Evolutionary conservation across 2,329 filamentous ascomycete species (phyloP), one percentile per base, ranked within the genome.

Genomic region (Colletotrichum sp.): DNA sequence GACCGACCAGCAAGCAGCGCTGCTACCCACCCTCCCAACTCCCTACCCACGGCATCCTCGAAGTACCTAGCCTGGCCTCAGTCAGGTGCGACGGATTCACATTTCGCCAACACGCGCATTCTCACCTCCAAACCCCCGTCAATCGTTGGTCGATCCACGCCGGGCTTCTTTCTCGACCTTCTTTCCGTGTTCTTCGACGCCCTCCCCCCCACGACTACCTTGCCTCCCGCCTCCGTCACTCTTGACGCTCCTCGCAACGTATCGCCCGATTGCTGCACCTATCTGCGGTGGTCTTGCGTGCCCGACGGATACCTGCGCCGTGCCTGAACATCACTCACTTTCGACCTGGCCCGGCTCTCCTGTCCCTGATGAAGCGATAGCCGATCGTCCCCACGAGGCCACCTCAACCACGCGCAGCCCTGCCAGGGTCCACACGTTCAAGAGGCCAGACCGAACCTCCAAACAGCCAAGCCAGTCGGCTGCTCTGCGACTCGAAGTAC

Each of bases 351-450:
- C 64, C 57, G 57, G 34, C 63, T 76, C 70, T 60, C 32, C 71
- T 69, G 74, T 73, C 71, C 74, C 74, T 76, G 74, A 76, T 76
- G 74, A 76, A 76, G 55, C 74, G 64, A 66, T 76, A 76, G 74
- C 70, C 70, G 74, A 76, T 69, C 70, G 21, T 73, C 74, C 65
- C 74, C 64, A 74, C 74, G 74, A 76, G 74, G 74, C 74, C 64
- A 65, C 74, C 74, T 76, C 70, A 73, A 65, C 49, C 26, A 72
- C 70, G 64, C 34, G 30, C 64, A 76, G 74, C 70, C 74, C 74
- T 73, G 74, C 44, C 49, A 65, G 64, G 74, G 74, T 76, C 74
- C 74, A 76, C 74, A 73, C 70, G 57, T 69, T 73, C 59, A 44
- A 71, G 70, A 69, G 52, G 67, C 63, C 62, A 62, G 32, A 69